Conservation (phyloP, 1,139 yeast species). For the Ogataea hybrid region DNA sequence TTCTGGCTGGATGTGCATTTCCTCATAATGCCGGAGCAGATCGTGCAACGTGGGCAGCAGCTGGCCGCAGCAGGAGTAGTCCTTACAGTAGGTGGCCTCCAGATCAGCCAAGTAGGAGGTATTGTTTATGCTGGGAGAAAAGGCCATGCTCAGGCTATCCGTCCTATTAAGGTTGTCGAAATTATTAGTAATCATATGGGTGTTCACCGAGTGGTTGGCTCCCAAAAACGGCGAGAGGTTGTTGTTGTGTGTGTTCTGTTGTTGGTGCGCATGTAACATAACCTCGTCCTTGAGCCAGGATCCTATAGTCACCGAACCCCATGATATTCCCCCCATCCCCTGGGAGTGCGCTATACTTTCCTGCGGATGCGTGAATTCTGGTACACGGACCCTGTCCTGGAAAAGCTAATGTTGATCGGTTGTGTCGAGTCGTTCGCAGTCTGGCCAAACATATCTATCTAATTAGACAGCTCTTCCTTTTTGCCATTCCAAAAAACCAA, state of each 20-base stretch:
- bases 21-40: conserved; percentile 90
- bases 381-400: conserved; percentile 34
- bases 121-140: conserved; percentile 58
- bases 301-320: conserved; percentile 96
- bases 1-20: conserved; percentile 75
- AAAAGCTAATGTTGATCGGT: conserved; percentile 33
- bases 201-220: conserved; percentile 10
- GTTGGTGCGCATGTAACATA: conserved; percentile 39
- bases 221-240: conserved; percentile 24
- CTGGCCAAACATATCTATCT: conserved; percentile 23
- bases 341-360: conserved; percentile 94
- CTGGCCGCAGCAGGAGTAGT: conserved; percentile 94
- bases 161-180: conserved; percentile 24
- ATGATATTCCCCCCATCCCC: conserved; percentile 97
- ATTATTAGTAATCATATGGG: conserved; percentile 13
- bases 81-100: conserved; percentile 95
- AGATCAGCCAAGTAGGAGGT: conserved; percentile 84
- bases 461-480: conserved; percentile 6
- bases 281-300: conserved; percentile 96
- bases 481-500: conserved; percentile 9
- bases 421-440: conserved; percentile 30
- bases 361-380: conserved; percentile 61
- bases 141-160: conserved; percentile 35
- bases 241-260: conserved; percentile 24
- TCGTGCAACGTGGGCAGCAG: conserved; percentile 91